These are phyloP conservation scores for Candida pini DNA, from an alignment of 805 yeast genomes.

Conservation along the genomic window DNA sequence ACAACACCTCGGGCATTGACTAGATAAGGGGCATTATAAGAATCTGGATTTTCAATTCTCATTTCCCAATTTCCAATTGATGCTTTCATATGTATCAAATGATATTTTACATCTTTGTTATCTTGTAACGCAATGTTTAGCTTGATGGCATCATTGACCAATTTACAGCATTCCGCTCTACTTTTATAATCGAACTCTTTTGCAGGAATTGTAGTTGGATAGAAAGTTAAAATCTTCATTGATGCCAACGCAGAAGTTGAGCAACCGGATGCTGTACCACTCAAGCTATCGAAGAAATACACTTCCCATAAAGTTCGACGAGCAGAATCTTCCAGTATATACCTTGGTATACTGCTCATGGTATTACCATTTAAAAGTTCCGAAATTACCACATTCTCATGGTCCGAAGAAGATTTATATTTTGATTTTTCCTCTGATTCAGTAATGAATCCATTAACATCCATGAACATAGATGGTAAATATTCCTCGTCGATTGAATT, in stretches of 20 bases:
- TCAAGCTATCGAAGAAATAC: constrained; percentile 44
- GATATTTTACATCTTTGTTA: constrained; percentile 32
- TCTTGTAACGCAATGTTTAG: constrained; percentile 41
- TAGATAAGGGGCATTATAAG: constrained; percentile 37
- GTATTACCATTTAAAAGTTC: constrained; percentile 14
- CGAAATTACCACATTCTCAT: constrained; percentile 9
- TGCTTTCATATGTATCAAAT: constrained; percentile 36
- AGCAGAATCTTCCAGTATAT: constrained; percentile 28
- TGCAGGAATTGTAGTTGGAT: constrained; percentile 33
- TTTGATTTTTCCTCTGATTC: constrained; percentile 9
- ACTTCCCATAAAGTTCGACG: constrained; percentile 49
- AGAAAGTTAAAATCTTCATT: constrained; percentile 30
- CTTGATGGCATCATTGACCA: constrained; percentile 46
- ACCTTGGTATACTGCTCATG: constrained; percentile 14
- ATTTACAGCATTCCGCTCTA: constrained; percentile 39
- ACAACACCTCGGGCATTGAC: constrained; percentile 38
- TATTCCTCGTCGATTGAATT: constrained; percentile 33
- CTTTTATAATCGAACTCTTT: constrained; percentile 40
- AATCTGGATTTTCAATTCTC: constrained; percentile 38
- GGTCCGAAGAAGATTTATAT: constrained; percentile 14
- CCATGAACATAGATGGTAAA: constrained; percentile 24
- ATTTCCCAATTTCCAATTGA: constrained; percentile 48
- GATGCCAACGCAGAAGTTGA: constrained; percentile 36
- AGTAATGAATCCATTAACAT: constrained; percentile 29
- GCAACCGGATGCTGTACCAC: constrained; percentile 50